These are phyloP conservation scores for Kodamaea fukazawae DNA, from an alignment of 805 yeast species.

Conservation along the genomic window DNA sequence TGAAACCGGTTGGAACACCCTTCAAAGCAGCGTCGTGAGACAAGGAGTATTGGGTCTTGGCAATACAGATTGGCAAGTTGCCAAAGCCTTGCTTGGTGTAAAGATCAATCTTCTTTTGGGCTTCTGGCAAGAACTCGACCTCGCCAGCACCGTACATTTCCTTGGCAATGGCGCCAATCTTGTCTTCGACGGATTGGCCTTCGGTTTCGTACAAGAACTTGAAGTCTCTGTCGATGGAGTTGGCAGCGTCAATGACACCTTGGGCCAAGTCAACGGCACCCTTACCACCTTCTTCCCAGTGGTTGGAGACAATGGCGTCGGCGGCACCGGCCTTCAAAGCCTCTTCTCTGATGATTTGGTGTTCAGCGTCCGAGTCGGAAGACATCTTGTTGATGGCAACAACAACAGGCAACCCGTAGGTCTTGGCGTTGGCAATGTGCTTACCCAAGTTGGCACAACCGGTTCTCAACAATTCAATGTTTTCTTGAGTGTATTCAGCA, in stretches of 20 bases:
- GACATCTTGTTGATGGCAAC: slow-evolving; percentile 81
- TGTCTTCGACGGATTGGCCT: slow-evolving; percentile 62
- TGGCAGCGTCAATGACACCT: slow-evolving; percentile 63
- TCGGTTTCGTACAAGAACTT: slow-evolving; percentile 60
- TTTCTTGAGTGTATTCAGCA: slow-evolving; percentile 67
- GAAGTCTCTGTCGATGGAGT: slow-evolving; percentile 42
- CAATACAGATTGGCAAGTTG: slow-evolving; percentile 77
- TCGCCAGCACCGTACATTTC: slow-evolving; percentile 77
- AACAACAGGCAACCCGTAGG: slow-evolving; percentile 74
- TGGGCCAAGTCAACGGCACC: slow-evolving; percentile 76
- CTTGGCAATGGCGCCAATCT: slow-evolving; percentile 62
- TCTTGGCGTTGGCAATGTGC: slow-evolving; percentile 69
- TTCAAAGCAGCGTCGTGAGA: slow-evolving; percentile 80
- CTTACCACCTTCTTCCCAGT: slow-evolving; percentile 83
- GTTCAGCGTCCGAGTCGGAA: slow-evolving; percentile 67
- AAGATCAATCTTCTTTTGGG: slow-evolving; percentile 63
- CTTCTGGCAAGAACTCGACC: slow-evolving; percentile 66
- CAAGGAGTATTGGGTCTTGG: slow-evolving; percentile 81
- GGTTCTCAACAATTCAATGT: slow-evolving; percentile 60
- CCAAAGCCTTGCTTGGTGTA: slow-evolving; percentile 76
- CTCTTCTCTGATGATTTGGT: slow-evolving; percentile 62
- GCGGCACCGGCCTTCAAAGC: slow-evolving; percentile 75
- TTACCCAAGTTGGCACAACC: slow-evolving; percentile 77
- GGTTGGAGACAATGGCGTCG: slow-evolving; percentile 78
- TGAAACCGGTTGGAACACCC: slow-evolving; percentile 81